These are phyloP conservation scores for Melastoma candidum DNA, from an alignment of 441 rosid species.

Conservation along the genomic window DNA sequence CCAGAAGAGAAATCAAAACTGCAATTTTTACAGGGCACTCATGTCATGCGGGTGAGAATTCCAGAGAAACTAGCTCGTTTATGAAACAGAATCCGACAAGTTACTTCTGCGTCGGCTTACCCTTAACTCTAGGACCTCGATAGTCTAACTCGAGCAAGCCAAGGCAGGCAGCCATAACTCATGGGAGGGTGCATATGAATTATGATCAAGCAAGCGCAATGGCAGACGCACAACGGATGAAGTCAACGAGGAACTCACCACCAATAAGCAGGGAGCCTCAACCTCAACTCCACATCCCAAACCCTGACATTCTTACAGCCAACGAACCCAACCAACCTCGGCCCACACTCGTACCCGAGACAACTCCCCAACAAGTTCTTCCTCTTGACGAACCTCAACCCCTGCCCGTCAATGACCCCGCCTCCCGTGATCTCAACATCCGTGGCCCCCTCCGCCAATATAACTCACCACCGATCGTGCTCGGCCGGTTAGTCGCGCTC, in stretches of 20 bases:
- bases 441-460: conserved; percentile 55
- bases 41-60: no score
- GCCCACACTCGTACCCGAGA: conserved; percentile 74
- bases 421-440: conserved; percentile 83
- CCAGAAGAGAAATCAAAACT: not conserved
- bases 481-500: conserved; percentile 53
- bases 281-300: conserved; percentile 46
- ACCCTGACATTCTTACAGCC: conserved; percentile 44
- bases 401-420: conserved; percentile 77
- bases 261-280: conserved; percentile 90
- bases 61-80: no score
- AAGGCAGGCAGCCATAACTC: not conserved
- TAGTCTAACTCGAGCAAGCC: no score
- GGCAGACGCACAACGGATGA: not conserved
- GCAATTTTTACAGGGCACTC: no score
- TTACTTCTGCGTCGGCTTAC: no score
- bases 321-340: conserved; percentile 62
- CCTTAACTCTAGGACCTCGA: no score
- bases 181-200: no score
- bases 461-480: conserved; percentile 60
- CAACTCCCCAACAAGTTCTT: conserved; percentile 90
- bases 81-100: no score
- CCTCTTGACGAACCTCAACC: conserved; percentile 37
- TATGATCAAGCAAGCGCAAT: not conserved
- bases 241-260: conserved; percentile 34